Evolutionary conservation across 306 rosid species (phyloP), one percentile per base, ranked within the genome.

Genomic region (Oxytropis ochrocephala): DNA sequence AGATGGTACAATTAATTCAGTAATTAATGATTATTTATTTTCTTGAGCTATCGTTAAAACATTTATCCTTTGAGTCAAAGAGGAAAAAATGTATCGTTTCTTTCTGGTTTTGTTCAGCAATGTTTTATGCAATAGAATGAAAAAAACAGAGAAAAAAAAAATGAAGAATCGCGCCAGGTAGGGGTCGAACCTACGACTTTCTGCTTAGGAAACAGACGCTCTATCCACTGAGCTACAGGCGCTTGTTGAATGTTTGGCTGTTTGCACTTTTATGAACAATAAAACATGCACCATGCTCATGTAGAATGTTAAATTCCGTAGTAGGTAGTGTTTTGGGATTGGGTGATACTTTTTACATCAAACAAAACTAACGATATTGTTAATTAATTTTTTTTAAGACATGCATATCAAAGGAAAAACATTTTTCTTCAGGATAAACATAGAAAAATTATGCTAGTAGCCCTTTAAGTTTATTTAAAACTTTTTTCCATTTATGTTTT

Each of bases 211-310:
- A 88, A 85, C 81, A 83, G 91, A 85, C 83, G 81, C 84, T 85
- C 90, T 81, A 85, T 85, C 87, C 87, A 85, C 89, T 82, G 85
- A 84, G 88, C 87, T 82, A 84, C 87, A 82, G 83, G 88, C 86
- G 84, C 89, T 59, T 18, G 0, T 0, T 36, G 41, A 21, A 21
- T 1, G 24, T 1, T 21, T 21, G 2, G 24, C 24, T 21, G 24
- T 21, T 21, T 21, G 2, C 2, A 21, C 1, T 21, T 21, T 21
- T 1, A 21, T 21, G 2, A 21, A 21, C 24, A 21, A 21, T 21
- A 21, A 21, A 21, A 21, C 24, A 21, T 21, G 24, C 24, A 21
- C 24, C 24, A 21, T 21, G 24, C 2, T 21, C 24, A 21, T 21
- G 24, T 2, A 21, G 1, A 21, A 21, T 21, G 24, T 21, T 21